Percentiles rank a stretch among this genome's conserved stretches.
These are phyloP conservation scores for Colletotrichum lentis DNA, from an alignment of 2,329 filamentous ascomycete genomes.

Conservation along the genomic window DNA sequence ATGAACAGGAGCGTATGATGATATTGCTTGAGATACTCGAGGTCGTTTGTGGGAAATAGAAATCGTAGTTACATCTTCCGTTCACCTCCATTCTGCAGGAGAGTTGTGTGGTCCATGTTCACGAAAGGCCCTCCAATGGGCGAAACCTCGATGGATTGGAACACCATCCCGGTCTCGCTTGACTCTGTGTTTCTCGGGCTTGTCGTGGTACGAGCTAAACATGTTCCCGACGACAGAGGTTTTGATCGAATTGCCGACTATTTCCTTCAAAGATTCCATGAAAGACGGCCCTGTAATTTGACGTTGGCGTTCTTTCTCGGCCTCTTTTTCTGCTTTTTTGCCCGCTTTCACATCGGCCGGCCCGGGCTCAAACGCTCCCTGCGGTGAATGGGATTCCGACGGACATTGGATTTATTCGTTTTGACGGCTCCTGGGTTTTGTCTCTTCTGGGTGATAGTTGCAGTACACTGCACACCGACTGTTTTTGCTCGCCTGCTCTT, in stretches of 20 bases:
- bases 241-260: not conserved
- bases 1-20: too few relatives aligned
- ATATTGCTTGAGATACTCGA: too few relatives aligned
- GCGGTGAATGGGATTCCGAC: constrained; percentile 26
- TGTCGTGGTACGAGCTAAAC: not conserved
- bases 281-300: not conserved
- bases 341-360: constrained; percentile 32
- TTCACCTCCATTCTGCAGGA: not conserved
- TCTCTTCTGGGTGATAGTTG: not conserved
- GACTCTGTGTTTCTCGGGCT: constrained; percentile 4
- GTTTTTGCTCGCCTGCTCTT: not conserved
- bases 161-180: not conserved
- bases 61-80: too few relatives aligned
- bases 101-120: too few relatives aligned
- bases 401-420: not conserved
- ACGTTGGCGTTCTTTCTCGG: constrained; percentile 16
- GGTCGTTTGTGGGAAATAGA: too few relatives aligned
- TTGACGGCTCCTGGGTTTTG: not conserved
- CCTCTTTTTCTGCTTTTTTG: constrained; percentile 32
- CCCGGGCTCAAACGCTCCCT: constrained; percentile 21
- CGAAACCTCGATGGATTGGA: not conserved
- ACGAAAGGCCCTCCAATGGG: too few relatives aligned
- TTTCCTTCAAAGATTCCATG: not conserved
- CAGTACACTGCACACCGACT: too few relatives aligned
- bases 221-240: not conserved